Evolutionary conservation across 2,329 filamentous ascomycete species (phyloP).

Genomic region (Fusarium cyanostomum): DNA sequence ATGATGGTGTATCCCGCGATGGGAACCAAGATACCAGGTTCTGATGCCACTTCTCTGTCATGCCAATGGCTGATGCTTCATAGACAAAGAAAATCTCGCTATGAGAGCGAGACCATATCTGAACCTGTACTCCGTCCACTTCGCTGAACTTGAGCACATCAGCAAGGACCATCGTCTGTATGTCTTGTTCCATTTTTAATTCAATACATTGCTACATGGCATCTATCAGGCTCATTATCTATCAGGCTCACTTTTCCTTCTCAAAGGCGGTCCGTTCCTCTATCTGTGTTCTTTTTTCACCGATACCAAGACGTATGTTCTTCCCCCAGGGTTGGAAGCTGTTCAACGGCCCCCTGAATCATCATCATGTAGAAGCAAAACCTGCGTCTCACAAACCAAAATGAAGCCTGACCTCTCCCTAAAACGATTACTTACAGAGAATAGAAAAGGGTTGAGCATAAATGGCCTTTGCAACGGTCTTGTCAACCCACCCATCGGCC

Average conservation of each 20-base stretch:
- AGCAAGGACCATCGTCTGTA: background rate
- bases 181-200: constrained; percentile 14
- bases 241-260: background rate
- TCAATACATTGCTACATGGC: constrained; percentile 24
- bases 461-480: background rate
- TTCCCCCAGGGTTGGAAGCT: background rate
- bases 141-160: background rate
- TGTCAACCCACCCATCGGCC: constrained; percentile 28
- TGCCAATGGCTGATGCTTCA: background rate
- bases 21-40: constrained; percentile 16
- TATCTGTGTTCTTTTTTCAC: background rate
- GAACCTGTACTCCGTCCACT: background rate
- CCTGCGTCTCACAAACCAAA: constrained; percentile 20
- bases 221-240: constrained; percentile 19
- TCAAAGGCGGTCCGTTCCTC: background rate
- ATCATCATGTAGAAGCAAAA: constrained; percentile 20
- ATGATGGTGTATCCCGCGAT: constrained; percentile 4
- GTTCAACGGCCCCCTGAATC: background rate
- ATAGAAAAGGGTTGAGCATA: background rate
- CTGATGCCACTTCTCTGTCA: constrained; percentile 16
- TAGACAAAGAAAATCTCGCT: background rate
- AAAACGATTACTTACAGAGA: constrained; percentile 19
- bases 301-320: background rate
- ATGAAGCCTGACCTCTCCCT: constrained; percentile 10
- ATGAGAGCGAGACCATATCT: background rate